Conservation (phyloP, 2,329 filamentous ascomycete species). For the Eurotiales sp. region DNA sequence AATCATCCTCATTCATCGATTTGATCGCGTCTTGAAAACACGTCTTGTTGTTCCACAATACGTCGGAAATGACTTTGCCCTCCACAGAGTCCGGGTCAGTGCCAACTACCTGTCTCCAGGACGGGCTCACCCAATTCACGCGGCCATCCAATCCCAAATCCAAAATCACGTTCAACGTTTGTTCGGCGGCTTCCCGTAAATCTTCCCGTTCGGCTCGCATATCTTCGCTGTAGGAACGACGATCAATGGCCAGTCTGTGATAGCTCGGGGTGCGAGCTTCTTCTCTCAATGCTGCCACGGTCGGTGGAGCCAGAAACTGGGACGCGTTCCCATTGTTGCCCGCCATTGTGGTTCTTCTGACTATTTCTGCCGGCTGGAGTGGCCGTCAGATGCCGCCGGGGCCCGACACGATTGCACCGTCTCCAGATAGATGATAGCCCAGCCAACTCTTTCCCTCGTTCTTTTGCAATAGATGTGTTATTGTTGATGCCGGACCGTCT, state of each 20-base stretch:
- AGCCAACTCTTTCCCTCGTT: background rate
- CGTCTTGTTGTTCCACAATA: slow-evolving; percentile 74
- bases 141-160: slow-evolving; percentile 87
- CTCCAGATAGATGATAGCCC: too few relatives aligned
- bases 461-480: slow-evolving; percentile 6
- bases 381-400: slow-evolving; percentile 5
- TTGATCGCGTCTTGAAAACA: slow-evolving; percentile 81
- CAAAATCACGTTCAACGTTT: slow-evolving; percentile 93
- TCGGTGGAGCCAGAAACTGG: slow-evolving; percentile 42
- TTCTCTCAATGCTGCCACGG: slow-evolving; percentile 42
- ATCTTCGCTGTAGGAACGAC: slow-evolving; percentile 75
- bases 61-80: slow-evolving; percentile 72
- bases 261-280: slow-evolving; percentile 36
- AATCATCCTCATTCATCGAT: slow-evolving; percentile 88
- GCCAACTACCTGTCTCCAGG: slow-evolving; percentile 90
- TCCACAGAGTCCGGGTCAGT: slow-evolving; percentile 68
- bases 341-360: slow-evolving; percentile 32
- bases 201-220: slow-evolving; percentile 93
- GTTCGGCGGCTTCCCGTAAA: slow-evolving; percentile 89
- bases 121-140: slow-evolving; percentile 94
- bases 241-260: slow-evolving; percentile 46
- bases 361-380: slow-evolving; percentile 13
- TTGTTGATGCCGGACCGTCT: slow-evolving; percentile 37
- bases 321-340: slow-evolving; percentile 35
- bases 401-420: too few relatives aligned